Evolutionary conservation across 805 yeast species (phyloP).

Genomic region (Schizosaccharomyces osmophilus): DNA sequence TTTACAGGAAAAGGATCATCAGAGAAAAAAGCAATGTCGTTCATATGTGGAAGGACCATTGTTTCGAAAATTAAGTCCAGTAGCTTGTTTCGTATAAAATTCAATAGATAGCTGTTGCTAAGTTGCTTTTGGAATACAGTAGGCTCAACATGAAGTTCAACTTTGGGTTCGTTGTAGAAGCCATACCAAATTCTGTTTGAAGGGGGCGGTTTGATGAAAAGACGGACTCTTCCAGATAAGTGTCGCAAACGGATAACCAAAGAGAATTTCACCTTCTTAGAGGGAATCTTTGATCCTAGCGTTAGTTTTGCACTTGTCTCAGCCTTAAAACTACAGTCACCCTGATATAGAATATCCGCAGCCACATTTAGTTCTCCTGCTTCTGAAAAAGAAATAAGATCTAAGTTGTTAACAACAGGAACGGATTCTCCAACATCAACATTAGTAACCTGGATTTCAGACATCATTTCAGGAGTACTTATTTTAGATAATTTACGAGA

Average conservation of each 20-base stretch:
- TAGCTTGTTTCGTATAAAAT: background rate
- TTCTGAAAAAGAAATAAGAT: slow-evolving; percentile 31
- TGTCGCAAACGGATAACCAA: slow-evolving; percentile 10
- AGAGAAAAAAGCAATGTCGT: background rate
- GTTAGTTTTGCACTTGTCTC: slow-evolving; percentile 25
- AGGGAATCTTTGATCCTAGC: background rate
- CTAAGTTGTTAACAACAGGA: slow-evolving; percentile 57
- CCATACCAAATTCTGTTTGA: slow-evolving; percentile 78
- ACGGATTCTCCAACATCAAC: slow-evolving; percentile 58
- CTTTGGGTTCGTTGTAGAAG: slow-evolving; percentile 51
- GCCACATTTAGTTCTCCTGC: slow-evolving; percentile 52
- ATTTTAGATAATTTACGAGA: slow-evolving; percentile 52
- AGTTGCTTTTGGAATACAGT: background rate
- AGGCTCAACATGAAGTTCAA: slow-evolving; percentile 25
- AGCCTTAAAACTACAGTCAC: slow-evolving; percentile 50
- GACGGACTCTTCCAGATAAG: slow-evolving; percentile 46
- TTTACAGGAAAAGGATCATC: background rate
- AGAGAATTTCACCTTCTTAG: background rate
- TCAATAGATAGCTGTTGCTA: background rate
- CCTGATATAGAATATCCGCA: slow-evolving; percentile 41
- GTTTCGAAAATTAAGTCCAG: background rate
- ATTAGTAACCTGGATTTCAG: slow-evolving; percentile 49
- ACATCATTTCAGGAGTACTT: slow-evolving; percentile 68
- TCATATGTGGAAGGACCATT: background rate
- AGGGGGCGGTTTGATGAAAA: slow-evolving; percentile 70